Conservation (phyloP, 2,329 filamentous ascomycete genomes). For the Claviceps lovelessii region DNA sequence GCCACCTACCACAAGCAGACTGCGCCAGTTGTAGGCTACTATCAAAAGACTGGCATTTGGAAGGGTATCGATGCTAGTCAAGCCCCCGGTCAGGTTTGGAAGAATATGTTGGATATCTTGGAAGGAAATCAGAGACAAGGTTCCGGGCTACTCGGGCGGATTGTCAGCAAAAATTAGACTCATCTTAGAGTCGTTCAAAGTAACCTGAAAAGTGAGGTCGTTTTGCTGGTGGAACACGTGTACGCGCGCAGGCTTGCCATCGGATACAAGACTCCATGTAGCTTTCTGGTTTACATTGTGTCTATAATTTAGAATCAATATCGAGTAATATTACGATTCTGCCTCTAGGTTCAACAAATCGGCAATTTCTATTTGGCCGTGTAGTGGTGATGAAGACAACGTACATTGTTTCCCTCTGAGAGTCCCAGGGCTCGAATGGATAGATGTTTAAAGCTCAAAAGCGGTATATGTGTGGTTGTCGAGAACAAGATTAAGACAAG, state of each 20-base stretch:
- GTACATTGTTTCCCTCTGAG: too few species aligned
- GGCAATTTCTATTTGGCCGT: too few species aligned
- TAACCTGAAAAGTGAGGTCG: neutral
- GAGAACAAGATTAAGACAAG: neutral
- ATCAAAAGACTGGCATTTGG: constrained; percentile 97
- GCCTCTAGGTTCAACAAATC: neutral
- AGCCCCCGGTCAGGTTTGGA: constrained; percentile 91
- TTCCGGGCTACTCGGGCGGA: constrained; percentile 26
- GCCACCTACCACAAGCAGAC: constrained; percentile 92
- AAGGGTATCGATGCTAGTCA: constrained; percentile 88
- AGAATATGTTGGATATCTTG: constrained; percentile 76
- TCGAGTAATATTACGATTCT: neutral
- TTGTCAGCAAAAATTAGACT: constrained; percentile 16
- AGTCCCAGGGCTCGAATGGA: neutral
- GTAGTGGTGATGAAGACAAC: too few species aligned
- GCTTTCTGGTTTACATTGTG: constrained; percentile 4
- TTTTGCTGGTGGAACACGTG: neutral
- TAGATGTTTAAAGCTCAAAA: neutral
- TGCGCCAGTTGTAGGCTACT: constrained; percentile 82
- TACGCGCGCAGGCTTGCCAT: neutral
- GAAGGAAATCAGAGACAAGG: constrained; percentile 33
- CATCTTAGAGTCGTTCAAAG: neutral
- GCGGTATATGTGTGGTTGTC: neutral
- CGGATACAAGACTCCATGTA: constrained; percentile 3
- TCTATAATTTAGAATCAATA: constrained; percentile 6